Conservation (phyloP, 2,329 filamentous ascomycete species). For the Phyllosticta paracitricarpa region DNA sequence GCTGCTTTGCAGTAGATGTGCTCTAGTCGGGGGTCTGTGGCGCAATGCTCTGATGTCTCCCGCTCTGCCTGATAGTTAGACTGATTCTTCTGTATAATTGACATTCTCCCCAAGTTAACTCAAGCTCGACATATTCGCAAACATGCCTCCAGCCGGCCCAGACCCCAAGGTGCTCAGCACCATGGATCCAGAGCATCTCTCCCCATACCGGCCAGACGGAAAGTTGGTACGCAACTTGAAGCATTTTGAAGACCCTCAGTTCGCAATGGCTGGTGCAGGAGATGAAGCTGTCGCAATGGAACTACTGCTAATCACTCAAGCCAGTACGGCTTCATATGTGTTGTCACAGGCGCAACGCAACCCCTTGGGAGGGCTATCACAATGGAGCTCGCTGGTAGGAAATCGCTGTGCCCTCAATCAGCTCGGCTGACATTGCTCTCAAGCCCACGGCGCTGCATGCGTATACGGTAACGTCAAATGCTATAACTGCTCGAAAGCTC, state of each 20-base stretch:
- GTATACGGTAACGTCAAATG: slow-evolving; percentile 38
- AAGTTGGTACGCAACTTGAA: slow-evolving; percentile 39
- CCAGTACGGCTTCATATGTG: slow-evolving; percentile 54
- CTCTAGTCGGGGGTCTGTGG: not conserved
- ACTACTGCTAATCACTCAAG: not conserved
- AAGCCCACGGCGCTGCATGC: slow-evolving; percentile 54
- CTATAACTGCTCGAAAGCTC: not conserved
- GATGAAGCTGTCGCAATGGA: not conserved
- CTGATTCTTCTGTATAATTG: not conserved
- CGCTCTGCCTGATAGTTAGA: too few species aligned
- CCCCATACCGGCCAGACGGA: slow-evolving; percentile 47
- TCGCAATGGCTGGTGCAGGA: not conserved
- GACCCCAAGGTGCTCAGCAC: not conserved
- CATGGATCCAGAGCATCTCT: slow-evolving; percentile 41
- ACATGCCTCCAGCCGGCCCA: not conserved
- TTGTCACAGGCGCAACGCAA: slow-evolving; percentile 53
- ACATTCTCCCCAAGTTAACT: not conserved
- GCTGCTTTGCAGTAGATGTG: not conserved
- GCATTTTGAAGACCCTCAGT: not conserved
- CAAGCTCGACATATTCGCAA: not conserved
- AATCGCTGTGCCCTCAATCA: not conserved
- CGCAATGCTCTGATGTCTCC: not conserved
- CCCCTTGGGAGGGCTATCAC: slow-evolving; percentile 52
- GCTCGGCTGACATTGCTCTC: not conserved
- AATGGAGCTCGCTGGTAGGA: slow-evolving; percentile 46